These are phyloP conservation scores for Penicillium macrosclerotiorum DNA, from an alignment of 495 filamentous ascomycete species.

Conservation along the genomic window DNA sequence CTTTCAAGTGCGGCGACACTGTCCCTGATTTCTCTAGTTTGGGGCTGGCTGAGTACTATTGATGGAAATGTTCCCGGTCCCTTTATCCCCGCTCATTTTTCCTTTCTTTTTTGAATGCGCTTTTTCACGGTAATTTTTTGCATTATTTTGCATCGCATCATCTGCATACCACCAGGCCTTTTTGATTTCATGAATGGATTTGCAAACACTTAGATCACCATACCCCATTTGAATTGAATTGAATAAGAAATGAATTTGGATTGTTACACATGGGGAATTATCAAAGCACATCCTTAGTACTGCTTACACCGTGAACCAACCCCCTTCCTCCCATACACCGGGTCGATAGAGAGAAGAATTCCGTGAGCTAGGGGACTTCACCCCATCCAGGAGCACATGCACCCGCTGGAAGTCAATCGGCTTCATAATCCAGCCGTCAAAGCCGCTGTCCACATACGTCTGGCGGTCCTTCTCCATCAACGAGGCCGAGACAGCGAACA, in stretches of 20 bases:
- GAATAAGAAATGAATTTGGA: neutral
- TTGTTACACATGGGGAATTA: neutral
- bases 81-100: neutral
- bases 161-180: neutral
- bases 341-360: conserved; percentile 52
- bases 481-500: conserved; percentile 86
- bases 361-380: conserved; percentile 48
- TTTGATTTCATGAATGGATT: neutral
- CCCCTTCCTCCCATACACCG: conserved; percentile 70
- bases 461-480: conserved; percentile 65
- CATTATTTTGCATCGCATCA: conserved; percentile 4
- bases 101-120: neutral
- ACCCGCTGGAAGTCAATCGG: conserved; percentile 73
- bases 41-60: conserved; percentile 69
- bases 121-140: too few relatives aligned
- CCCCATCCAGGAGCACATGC: conserved; percentile 57
- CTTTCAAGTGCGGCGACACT: conserved; percentile 68
- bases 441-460: conserved; percentile 70
- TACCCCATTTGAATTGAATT: conserved; percentile 1
- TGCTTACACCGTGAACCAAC: conserved; percentile 57
- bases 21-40: conserved; percentile 68
- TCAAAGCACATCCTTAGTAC: neutral
- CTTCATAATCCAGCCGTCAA: conserved; percentile 87
- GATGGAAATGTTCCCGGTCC: conserved; percentile 7
- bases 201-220: conserved; percentile 1